Conservation (phyloP, 164 flowering plant species). For the Vitis amurensis region DNA sequence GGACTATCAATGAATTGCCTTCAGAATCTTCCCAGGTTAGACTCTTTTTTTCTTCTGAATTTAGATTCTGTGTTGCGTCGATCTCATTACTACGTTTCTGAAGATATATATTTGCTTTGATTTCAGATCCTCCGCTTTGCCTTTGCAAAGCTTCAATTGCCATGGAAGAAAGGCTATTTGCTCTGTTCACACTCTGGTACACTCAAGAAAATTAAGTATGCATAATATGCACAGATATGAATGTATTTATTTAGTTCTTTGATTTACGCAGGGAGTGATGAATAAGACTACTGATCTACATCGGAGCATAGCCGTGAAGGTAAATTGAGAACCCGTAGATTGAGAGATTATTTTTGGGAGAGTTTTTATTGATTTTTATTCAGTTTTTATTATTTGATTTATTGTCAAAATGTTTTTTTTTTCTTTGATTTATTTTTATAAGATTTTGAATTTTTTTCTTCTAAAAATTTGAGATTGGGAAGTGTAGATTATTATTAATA, state of each 20-base stretch:
- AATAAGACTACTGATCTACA: slow-evolving; percentile 16
- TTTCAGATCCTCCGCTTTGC: slow-evolving; percentile 39
- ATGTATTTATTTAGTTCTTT: background rate
- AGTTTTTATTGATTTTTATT: slow-evolving; percentile 2
- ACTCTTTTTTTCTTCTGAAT: too few species aligned
- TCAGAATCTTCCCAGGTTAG: too few species aligned
- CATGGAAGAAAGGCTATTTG: slow-evolving; percentile 22
- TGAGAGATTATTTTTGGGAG: background rate
- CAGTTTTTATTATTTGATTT: background rate
- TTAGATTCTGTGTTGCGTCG: too few species aligned
- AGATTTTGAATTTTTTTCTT: background rate
- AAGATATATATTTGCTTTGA: background rate
- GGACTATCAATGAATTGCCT: too few species aligned
- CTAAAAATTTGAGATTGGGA: background rate
- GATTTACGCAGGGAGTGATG: slow-evolving; percentile 15
- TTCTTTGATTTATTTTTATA: background rate
- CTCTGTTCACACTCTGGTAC: slow-evolving; percentile 16
- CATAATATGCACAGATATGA: too few species aligned
- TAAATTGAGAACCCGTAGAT: slow-evolving; percentile 2
- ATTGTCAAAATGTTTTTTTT: background rate
- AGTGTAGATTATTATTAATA: background rate
- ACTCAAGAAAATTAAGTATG: too few species aligned
- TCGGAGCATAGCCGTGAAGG: slow-evolving; percentile 27
- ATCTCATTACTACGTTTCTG: too few species aligned
- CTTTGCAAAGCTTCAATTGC: slow-evolving; percentile 22